A percentile compares a stretch with the other conserved stretches of the same genome.
phyloP scores from a whole-genome alignment of 306 rosid species.

The Rubus idaeus region DNA sequence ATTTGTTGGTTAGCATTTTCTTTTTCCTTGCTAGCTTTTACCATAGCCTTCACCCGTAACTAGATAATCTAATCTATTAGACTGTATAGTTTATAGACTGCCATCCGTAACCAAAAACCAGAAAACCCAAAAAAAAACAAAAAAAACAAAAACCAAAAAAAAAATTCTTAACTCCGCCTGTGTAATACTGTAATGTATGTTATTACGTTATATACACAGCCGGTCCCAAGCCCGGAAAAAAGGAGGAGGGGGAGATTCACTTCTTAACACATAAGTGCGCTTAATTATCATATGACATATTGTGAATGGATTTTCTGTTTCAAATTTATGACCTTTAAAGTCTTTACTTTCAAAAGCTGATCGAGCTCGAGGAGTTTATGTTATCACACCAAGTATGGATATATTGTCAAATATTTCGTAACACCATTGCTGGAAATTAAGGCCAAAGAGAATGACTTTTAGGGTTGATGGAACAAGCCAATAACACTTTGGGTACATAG shows the following conservation, averaged over 20 bases:
- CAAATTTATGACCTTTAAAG: background rate
- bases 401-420: background rate
- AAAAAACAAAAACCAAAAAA: background rate
- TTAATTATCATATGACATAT: background rate
- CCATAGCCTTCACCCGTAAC: background rate
- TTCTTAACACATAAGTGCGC: background rate
- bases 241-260: conserved; percentile 21
- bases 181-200: conserved; percentile 8
- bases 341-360: background rate
- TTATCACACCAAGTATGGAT: background rate
- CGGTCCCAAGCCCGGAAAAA: conserved; percentile 36
- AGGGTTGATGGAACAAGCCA: background rate
- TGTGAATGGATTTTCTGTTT: background rate
- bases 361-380: background rate
- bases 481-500: background rate
- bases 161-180: conserved; percentile 28
- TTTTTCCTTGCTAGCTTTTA: background rate
- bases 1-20: conserved; percentile 8
- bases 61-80: background rate
- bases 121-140: background rate
- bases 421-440: background rate
- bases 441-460: background rate
- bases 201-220: conserved; percentile 12
- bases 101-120: background rate
- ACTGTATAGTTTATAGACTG: background rate